Percentiles rank a stretch among this genome's conserved stretches.
phyloP scores from a whole-genome alignment of 2,329 filamentous ascomycete genomes.

The Byssothecium circinans region DNA sequence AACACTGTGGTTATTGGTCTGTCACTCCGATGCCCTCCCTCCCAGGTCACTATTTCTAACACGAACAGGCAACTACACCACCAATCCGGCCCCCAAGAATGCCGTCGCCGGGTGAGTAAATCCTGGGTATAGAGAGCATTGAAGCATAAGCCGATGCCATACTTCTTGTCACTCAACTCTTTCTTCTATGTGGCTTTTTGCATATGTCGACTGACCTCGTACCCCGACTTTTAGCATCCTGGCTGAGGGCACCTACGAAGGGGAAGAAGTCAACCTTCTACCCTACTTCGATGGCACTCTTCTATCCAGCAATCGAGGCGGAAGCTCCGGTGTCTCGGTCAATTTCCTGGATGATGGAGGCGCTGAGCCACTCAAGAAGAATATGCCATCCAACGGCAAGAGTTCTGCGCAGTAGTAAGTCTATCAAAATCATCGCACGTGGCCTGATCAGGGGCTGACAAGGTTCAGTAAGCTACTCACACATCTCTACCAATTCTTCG shows the following conservation, averaged over 20 bases:
- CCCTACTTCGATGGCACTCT: constrained; percentile 62
- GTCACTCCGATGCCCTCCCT: neutral
- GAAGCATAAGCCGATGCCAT: too few species aligned
- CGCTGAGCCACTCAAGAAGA: constrained; percentile 57
- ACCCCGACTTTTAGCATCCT: constrained; percentile 54
- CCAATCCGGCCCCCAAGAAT: constrained; percentile 52
- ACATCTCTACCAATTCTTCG: constrained; percentile 65
- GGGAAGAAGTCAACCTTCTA: constrained; percentile 57
- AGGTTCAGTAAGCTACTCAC: constrained; percentile 58
- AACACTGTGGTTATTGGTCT: constrained; percentile 65
- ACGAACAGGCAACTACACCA: constrained; percentile 53
- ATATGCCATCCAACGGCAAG: constrained; percentile 56
- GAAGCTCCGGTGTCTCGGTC: constrained; percentile 50
- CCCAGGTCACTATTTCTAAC: neutral
- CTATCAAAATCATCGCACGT: neutral
- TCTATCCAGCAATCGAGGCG: constrained; percentile 57
- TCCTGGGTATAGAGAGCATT: too few species aligned
- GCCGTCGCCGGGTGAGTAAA: constrained; percentile 48
- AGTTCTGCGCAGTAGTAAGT: constrained; percentile 60
- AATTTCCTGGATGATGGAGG: constrained; percentile 66
- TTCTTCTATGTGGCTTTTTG: too few species aligned
- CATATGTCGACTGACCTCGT: too few species aligned
- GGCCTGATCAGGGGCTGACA: neutral
- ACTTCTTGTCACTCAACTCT: too few species aligned
- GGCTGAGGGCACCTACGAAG: constrained; percentile 53